These are phyloP conservation scores for Populus alba DNA, from an alignment of 345 rosid species.

Conservation along the genomic window DNA sequence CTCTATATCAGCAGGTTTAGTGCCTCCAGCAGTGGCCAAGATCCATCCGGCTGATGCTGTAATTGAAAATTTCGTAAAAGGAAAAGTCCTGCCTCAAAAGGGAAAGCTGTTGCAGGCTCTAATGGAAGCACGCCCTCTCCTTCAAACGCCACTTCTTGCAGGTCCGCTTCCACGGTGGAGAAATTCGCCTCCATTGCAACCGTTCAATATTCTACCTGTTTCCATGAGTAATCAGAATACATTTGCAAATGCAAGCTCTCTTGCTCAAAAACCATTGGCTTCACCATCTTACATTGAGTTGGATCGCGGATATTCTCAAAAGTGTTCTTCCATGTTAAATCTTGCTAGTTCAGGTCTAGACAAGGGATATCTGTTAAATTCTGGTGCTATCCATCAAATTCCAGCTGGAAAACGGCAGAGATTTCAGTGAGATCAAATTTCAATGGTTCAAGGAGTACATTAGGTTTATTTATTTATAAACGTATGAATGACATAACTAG, in stretches of 20 bases:
- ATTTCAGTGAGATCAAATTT: constrained; percentile 37
- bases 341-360: constrained; percentile 37
- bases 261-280: constrained; percentile 15
- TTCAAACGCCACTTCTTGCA: constrained; percentile 70
- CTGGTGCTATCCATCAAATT: constrained; percentile 25
- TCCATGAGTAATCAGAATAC: constrained; percentile 31
- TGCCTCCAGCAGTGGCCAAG: constrained; percentile 21
- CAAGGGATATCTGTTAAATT: constrained; percentile 18
- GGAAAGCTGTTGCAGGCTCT: constrained; percentile 74
- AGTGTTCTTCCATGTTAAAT: constrained; percentile 53
- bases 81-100: constrained; percentile 54
- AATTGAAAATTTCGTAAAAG: constrained; percentile 50
- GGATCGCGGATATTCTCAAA: constrained; percentile 27
- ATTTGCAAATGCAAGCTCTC: constrained; percentile 9
- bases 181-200: constrained; percentile 86
- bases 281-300: constrained; percentile 20
- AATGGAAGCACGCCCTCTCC: constrained; percentile 76
- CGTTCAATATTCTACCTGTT: constrained; percentile 54
- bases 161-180: constrained; percentile 94
- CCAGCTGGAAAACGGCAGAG: constrained; percentile 58
- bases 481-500: constrained; percentile 16
- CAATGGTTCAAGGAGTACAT: constrained; percentile 29
- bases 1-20: constrained; percentile 10
- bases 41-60: constrained; percentile 39
- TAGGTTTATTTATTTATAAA: not conserved